Evolutionary conservation across 192 early-diverging fungal genomes (phyloP), one percentile per base, ranked within the genome.

Genomic region (Podila horticola): DNA sequence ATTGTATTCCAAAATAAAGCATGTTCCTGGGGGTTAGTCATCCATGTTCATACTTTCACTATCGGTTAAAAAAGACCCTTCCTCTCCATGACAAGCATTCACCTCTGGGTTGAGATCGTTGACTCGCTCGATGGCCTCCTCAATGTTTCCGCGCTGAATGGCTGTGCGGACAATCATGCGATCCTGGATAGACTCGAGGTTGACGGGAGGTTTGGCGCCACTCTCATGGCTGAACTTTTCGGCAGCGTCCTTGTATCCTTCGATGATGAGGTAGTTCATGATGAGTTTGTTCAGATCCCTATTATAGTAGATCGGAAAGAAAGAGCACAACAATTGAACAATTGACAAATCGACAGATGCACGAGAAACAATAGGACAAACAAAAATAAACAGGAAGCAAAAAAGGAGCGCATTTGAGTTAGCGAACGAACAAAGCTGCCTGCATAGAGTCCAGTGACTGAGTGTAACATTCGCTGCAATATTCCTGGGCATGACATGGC

Each of bases 31-130:
- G 15, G n/a, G 5, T 66, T 20, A 81, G 41, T 19, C 6, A 62
- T 11, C 58, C 50, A 51, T 36, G 3, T 24, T 1, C 6, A n/a
- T 24, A 29, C 1, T 15, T 19, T 17, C 5, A 29, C 1, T 15
- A 20, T 17, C 5, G 20, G 45, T 55, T 19, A 67, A 38, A 60
- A 49, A 66, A 33, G 12, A 33, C 2, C 29, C 26, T 45, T 19
- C 7, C 20, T 1, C 7, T 24, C 24, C 20, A 26, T 45, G 33
- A 10, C 50, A 15, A 10, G 9, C n/a, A 50, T 75, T 75, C 87
- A 95, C 95, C 86, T 99, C 97, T 7, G 98, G 98, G 82, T 99
- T 97, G 71, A 99, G 88, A 79, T 99, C 98, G 74, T 99, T 99
- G 2, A 99, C 95, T n/a, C 93, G 83, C 67, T 97, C 96, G 64